Evolutionary conservation across 208 protist species (phyloP).

Genomic region (Balamuthia mandrillaris): DNA sequence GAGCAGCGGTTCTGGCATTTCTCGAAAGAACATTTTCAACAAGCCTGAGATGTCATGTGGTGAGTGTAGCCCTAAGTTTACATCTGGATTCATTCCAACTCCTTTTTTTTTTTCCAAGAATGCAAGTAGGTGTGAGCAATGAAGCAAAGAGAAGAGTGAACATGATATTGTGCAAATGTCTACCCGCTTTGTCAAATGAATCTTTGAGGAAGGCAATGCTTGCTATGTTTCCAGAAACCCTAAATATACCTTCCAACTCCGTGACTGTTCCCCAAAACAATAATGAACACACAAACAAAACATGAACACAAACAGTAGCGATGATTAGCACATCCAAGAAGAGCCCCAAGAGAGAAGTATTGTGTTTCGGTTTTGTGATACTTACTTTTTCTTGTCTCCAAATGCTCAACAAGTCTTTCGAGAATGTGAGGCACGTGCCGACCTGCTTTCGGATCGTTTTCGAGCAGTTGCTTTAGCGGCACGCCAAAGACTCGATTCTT

Average conservation of each 20-base stretch:
- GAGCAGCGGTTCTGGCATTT: constrained; percentile 24
- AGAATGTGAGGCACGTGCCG: constrained; percentile 16
- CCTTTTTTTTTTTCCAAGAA: background rate
- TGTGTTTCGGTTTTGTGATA: background rate
- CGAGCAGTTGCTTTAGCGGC: background rate
- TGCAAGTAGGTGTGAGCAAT: no score
- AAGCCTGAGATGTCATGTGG: constrained; percentile 10
- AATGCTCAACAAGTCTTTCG: background rate
- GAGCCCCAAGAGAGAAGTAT: background rate
- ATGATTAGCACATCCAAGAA: background rate
- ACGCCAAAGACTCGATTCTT: constrained; percentile 11
- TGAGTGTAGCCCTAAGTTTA: constrained; percentile 2
- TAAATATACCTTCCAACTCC: constrained; percentile 16
- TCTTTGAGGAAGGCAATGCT: constrained; percentile 18
- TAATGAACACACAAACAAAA: background rate
- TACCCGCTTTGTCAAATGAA: background rate
- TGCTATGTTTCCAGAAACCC: constrained; percentile 23
- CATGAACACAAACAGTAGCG: background rate
- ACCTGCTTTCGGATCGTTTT: background rate
- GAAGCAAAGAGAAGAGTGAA: no score
- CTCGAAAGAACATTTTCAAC: constrained; percentile 27
- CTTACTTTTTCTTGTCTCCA: constrained; percentile 4
- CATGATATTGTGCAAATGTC: no score
- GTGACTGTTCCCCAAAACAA: background rate
- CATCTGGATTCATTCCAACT: background rate